Evolutionary conservation across 257 asterid species (phyloP), one percentile per base, ranked within the genome.

Genomic region (Voacanga thouarsii): DNA sequence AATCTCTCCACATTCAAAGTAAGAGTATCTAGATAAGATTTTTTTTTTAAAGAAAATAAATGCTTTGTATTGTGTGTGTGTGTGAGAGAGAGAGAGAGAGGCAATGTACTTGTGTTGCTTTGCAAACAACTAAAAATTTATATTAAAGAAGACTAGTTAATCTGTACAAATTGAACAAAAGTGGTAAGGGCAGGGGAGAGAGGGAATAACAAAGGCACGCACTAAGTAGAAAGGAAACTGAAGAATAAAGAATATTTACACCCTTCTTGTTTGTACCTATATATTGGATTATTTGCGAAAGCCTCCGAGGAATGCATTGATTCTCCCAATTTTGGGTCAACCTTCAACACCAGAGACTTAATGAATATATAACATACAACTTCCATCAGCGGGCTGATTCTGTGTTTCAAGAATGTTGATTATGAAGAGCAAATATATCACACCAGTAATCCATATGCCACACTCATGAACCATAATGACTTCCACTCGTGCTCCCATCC

Each of bases 271-370:
- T 75, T 83, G 86, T 80, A 87, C 94, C 93, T 91, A 87, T 85
- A 81, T 70, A 90, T 85, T 85, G 86, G 89, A 84, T 86, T 87
- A 89, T 91, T 93, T 80, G 89, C 85, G 87, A 83, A 84, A 83
- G 93, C 94, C 97, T 88, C 94, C 87, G 80, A 60, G 45, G 79
- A 81, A 84, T 67, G 80, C 71, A 76, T 75, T 39, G 84, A 77
- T 72, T 75, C 65, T 82, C 82, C 81, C 80, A 75, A 74, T 76
- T 71, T 49, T 51, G 75, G 77, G 87, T 43, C 76, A 77, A 78
- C 81, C 84, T 81, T 83, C 9, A 47, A 80, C 74, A 60, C 85
- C 81, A 89, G 93, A 89, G 94, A 87, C 94, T 84, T 77, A 89
- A 94, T 84, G 84, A 87, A 87, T 84, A 77, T 81, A 81, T 80